These are phyloP conservation scores for Marsdenia floribunda DNA, from an alignment of 257 asterid species.

Conservation along the genomic window DNA sequence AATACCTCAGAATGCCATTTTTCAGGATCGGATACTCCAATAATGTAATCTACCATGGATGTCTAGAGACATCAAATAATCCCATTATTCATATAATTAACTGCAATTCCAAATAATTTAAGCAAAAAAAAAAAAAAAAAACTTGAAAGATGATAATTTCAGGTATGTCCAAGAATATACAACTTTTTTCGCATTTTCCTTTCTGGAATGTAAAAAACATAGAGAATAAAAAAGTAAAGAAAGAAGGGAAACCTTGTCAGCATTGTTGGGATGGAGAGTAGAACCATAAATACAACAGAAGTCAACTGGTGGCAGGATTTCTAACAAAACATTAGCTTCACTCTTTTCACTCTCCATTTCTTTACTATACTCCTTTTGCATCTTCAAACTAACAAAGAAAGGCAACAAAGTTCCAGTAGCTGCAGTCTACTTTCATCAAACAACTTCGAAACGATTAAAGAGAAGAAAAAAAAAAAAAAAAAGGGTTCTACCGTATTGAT, in stretches of 20 bases:
- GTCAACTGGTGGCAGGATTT: constrained; percentile 72
- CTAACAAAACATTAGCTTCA: constrained; percentile 42
- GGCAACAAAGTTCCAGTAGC: background rate
- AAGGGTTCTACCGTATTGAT: background rate
- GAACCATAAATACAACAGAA: constrained; percentile 84
- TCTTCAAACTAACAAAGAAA: constrained; percentile 5
- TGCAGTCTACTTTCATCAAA: background rate
- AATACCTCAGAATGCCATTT: constrained; percentile 85
- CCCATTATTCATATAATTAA: background rate
- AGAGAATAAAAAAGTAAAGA: background rate
- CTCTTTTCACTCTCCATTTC: constrained; percentile 33
- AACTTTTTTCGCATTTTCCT: background rate
- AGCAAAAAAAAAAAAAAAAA: background rate
- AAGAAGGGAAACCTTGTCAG: constrained; percentile 44
- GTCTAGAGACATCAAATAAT: constrained; percentile 29
- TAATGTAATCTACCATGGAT: constrained; percentile 79
- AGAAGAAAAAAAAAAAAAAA: background rate
- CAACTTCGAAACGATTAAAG: background rate
- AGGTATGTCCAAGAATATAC: background rate
- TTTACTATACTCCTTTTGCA: constrained; percentile 16
- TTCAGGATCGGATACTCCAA: constrained; percentile 80
- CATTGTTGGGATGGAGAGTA: constrained; percentile 75
- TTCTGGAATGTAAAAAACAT: background rate
- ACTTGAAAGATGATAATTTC: background rate
- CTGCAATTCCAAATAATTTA: background rate